Conservation (phyloP, 306 rosid species). For the Rosa chinensis region DNA sequence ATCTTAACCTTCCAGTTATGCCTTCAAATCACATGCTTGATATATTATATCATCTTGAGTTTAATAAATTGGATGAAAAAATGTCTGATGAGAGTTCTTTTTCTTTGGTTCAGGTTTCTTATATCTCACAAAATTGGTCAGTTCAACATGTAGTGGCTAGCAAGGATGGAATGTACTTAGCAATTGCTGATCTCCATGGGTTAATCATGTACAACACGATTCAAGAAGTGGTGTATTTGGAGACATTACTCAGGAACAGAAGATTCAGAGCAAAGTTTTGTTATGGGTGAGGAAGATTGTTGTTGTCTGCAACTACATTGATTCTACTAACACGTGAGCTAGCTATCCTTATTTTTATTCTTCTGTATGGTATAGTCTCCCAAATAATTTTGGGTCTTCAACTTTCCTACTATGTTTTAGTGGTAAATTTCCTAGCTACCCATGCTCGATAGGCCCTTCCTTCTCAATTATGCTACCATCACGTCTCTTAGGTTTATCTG, state of each 20-base stretch:
- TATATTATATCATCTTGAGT: constrained; percentile 6
- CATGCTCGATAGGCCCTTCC: neutral
- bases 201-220: constrained; percentile 81
- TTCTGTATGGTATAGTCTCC: constrained; percentile 21
- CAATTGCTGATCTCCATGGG: constrained; percentile 91
- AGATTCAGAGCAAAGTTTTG: constrained; percentile 90
- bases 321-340: constrained; percentile 83
- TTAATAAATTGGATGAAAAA: constrained; percentile 17
- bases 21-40: constrained; percentile 32
- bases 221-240: constrained; percentile 93
- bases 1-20: constrained; percentile 95
- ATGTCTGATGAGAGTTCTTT: constrained; percentile 34
- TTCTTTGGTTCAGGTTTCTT: constrained; percentile 68
- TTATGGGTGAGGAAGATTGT: constrained; percentile 98
- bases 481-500: neutral
- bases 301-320: constrained; percentile 89
- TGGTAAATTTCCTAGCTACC: neutral
- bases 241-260: constrained; percentile 93
- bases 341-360: constrained; percentile 27
- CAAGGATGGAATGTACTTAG: constrained; percentile 90
- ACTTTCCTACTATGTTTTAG: neutral
- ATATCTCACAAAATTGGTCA: constrained; percentile 98
- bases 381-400: constrained; percentile 5
- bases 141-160: constrained; percentile 96
- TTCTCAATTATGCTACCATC: neutral